Evolutionary conservation across 352 stramenopile species (phyloP), one percentile per base, ranked within the genome.

Genomic region (Achlya hypogyna): DNA sequence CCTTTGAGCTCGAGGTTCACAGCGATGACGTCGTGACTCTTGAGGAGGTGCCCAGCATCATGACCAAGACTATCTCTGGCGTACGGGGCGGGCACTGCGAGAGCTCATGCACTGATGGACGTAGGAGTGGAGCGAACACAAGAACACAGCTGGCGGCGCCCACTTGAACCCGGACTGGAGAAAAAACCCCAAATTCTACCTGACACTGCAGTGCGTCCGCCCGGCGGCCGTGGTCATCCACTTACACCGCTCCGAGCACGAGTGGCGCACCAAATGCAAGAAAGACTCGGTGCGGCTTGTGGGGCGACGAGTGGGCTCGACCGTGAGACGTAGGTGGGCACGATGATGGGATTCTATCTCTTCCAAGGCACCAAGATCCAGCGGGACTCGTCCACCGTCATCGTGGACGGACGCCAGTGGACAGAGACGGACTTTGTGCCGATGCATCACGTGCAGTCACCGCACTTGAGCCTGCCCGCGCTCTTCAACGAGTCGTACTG

Each of bases 261-360:
- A 93, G 71, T 96, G 88, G 88, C 82, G 79, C 34, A 69, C 68
- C 27, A 86, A 89, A 53, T 95, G 85, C 67, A 87, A 88, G 54
- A 81, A 82, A 10, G 88, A 96, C 71, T 75, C 78, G 0, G 86
- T 67, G n/a, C 53, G 53, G n/a, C 34, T 18, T 62, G 18, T 27
- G 14, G 29, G n/a, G n/a, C n/a, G n/a, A n/a, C n/a, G n/a, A n/a
- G n/a, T n/a, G n/a, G n/a, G n/a, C n/a, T n/a, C n/a, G n/a, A n/a
- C n/a, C n/a, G n/a, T n/a, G n/a, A n/a, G n/a, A n/a, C n/a, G n/a
- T 67, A 67, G 60, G 60, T 96, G 14, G 88, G 87, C 18, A 81
- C 78, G 34, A 96, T 96, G 88, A 93, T 96, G 67, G 88, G 88
- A 16, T 96, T 96, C 63, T 96, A 96, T 65, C 62, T 95, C 9